These are phyloP conservation scores for Lodderomyces beijingensis DNA, from an alignment of 1,139 yeast genomes.

Conservation along the genomic window DNA sequence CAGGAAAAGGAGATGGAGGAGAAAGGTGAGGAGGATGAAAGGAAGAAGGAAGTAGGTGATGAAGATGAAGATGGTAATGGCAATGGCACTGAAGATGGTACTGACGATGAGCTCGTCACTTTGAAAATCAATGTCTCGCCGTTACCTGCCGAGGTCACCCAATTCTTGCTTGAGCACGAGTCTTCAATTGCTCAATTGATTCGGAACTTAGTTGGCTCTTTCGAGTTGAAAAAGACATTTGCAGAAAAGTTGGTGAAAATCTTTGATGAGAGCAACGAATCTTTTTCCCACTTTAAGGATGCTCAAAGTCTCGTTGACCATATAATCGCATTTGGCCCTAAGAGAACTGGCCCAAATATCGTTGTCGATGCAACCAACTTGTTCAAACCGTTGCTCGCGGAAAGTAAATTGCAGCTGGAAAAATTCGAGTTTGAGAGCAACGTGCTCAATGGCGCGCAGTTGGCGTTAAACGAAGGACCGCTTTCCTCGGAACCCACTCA, in stretches of 20 bases:
- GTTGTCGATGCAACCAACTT: slow-evolving; percentile 47
- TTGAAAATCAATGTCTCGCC: slow-evolving; percentile 53
- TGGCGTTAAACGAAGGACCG: slow-evolving; percentile 84
- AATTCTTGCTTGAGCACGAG: slow-evolving; percentile 49
- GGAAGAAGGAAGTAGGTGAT: slow-evolving; percentile 14
- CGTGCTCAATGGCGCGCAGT: slow-evolving; percentile 77
- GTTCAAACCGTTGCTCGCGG: slow-evolving; percentile 27
- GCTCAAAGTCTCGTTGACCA: slow-evolving; percentile 32
- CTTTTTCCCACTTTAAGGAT: slow-evolving; percentile 11
- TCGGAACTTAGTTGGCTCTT: slow-evolving; percentile 15
- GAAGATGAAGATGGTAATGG: slow-evolving; percentile 11
- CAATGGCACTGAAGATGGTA: slow-evolving; percentile 15
- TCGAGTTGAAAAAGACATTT: slow-evolving; percentile 1
- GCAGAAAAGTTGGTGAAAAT: slow-evolving; percentile 1
- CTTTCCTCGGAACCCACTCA: slow-evolving; percentile 83
- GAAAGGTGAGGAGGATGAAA: slow-evolving; percentile 9
- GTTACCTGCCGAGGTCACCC: slow-evolving; percentile 47
- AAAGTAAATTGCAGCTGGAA: slow-evolving; percentile 12
- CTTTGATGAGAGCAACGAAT: neutral
- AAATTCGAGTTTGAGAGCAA: slow-evolving; percentile 58
- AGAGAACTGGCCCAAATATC: slow-evolving; percentile 70
- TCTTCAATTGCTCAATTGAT: slow-evolving; percentile 22
- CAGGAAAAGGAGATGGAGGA: slow-evolving; percentile 11
- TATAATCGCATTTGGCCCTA: slow-evolving; percentile 74
- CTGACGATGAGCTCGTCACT: slow-evolving; percentile 35